Percentiles rank a stretch among this genome's conserved stretches.
Evolutionary conservation across 352 stramenopile species (phyloP).

Genomic region (Globisporangium viniferum): DNA sequence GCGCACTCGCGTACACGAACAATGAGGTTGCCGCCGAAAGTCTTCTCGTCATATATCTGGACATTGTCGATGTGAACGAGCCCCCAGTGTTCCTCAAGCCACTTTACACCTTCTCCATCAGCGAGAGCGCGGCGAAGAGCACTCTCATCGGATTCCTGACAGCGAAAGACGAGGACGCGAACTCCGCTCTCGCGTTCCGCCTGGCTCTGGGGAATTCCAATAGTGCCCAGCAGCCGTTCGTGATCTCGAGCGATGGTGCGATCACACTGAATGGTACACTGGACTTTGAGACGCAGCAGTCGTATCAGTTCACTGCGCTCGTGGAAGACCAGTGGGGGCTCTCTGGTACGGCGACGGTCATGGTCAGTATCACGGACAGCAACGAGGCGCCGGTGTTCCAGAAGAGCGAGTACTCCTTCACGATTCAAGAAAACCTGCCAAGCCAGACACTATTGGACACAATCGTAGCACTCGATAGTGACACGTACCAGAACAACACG

Average conservation of each 20-base stretch:
- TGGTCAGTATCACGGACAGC: constrained; percentile 36
- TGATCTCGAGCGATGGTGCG: neutral
- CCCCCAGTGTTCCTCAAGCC: constrained; percentile 5
- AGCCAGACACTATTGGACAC: constrained; percentile 28
- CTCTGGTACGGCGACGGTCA: constrained; percentile 16
- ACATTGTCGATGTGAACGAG: constrained; percentile 12
- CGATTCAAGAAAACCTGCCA: constrained; percentile 34
- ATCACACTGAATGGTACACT: constrained; percentile 4
- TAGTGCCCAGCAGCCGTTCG: neutral
- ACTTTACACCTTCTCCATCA: constrained; percentile 3
- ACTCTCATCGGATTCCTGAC: constrained; percentile 4
- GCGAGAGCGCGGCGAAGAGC: neutral
- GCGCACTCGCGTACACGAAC: neutral
- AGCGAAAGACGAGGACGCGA: constrained; percentile 5
- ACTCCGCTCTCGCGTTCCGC: constrained; percentile 3
- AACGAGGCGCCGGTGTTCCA: constrained; percentile 49
- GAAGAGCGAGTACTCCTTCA: constrained; percentile 27
- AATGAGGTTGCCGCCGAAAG: neutral
- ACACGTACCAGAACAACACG: constrained; percentile 51
- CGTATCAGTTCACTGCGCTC: constrained; percentile 17
- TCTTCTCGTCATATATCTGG: neutral
- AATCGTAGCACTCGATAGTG: constrained; percentile 32
- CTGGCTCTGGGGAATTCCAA: neutral
- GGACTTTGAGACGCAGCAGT: constrained; percentile 18
- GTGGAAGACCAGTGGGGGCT: constrained; percentile 34